Evolutionary conservation across 2,329 filamentous ascomycete species (phyloP).

Genomic region (Ophiostoma piceae): DNA sequence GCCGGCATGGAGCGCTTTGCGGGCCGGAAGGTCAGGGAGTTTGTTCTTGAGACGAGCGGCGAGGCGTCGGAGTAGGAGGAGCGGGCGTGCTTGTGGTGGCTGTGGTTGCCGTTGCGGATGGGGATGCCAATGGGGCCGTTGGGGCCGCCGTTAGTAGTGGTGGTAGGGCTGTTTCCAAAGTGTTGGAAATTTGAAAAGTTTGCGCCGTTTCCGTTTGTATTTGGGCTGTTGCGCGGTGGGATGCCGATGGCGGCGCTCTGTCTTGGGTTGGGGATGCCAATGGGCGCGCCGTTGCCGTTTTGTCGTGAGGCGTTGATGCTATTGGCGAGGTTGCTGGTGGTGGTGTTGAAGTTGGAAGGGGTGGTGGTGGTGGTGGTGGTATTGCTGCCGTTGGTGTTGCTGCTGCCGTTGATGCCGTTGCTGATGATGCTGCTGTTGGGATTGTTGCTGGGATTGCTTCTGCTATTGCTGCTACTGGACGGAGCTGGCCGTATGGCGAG

Average conservation of each 20-base stretch:
- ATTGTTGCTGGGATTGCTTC: too few relatives aligned
- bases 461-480: slow-evolving; percentile 16
- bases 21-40: slow-evolving; percentile 56
- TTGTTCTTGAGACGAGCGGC: slow-evolving; percentile 51
- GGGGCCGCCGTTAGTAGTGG: too few relatives aligned
- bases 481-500: slow-evolving; percentile 31
- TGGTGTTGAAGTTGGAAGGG: background rate
- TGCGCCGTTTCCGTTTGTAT: slow-evolving; percentile 19
- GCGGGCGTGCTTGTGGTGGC: slow-evolving; percentile 55
- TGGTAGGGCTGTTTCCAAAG: background rate
- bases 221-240: slow-evolving; percentile 7
- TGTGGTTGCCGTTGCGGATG: slow-evolving; percentile 29
- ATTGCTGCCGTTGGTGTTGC: background rate
- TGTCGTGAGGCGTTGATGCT: slow-evolving; percentile 12
- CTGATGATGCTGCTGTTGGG: background rate
- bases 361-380: slow-evolving; percentile 14
- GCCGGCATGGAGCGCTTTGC: slow-evolving; percentile 54
- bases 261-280: slow-evolving; percentile 22
- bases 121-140: slow-evolving; percentile 20
- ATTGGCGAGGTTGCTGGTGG: slow-evolving; percentile 4
- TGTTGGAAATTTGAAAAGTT: background rate
- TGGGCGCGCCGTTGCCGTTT: slow-evolving; percentile 9
- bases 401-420: background rate
- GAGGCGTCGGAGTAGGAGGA: slow-evolving; percentile 59
- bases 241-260: background rate